phyloP scores from a whole-genome alignment of 2,329 filamentous ascomycete genomes.

The Trichothecium roseum region DNA sequence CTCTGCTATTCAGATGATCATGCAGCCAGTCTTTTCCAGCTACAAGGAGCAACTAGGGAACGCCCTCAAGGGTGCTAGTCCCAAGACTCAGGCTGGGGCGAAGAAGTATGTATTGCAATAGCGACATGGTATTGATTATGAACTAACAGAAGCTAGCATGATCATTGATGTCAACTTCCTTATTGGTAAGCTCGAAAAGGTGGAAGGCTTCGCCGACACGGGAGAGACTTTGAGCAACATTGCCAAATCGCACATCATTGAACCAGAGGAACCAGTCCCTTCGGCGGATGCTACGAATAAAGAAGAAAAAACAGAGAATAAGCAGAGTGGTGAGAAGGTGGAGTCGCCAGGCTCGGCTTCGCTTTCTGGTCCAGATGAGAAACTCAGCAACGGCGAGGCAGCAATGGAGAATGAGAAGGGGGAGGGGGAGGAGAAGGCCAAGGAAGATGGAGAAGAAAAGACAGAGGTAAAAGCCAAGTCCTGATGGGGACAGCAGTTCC shows the following conservation, averaged over 20 bases:
- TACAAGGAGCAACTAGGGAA: slow-evolving; percentile 72
- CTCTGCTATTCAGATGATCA: slow-evolving; percentile 67
- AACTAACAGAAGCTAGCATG: slow-evolving; percentile 43
- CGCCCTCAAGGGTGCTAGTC: slow-evolving; percentile 53
- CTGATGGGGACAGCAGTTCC: too few species aligned
- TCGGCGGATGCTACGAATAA: slow-evolving; percentile 3
- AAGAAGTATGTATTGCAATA: slow-evolving; percentile 48
- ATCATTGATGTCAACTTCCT: slow-evolving; percentile 67
- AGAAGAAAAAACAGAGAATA: slow-evolving; percentile 7
- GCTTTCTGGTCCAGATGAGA: neutral
- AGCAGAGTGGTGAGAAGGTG: slow-evolving; percentile 7
- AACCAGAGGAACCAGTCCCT: slow-evolving; percentile 10
- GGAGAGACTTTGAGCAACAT: slow-evolving; percentile 59
- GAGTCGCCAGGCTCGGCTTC: slow-evolving; percentile 3
- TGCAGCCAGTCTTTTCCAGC: slow-evolving; percentile 72
- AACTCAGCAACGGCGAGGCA: slow-evolving; percentile 7
- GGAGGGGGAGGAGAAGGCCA: slow-evolving; percentile 5
- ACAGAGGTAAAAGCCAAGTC: too few species aligned
- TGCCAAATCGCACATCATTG: slow-evolving; percentile 47
- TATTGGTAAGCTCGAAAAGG: slow-evolving; percentile 57
- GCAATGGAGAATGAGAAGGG: slow-evolving; percentile 3
- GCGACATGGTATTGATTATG: neutral
- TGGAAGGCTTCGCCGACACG: slow-evolving; percentile 69
- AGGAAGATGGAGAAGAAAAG: slow-evolving; percentile 9
- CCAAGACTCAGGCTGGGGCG: slow-evolving; percentile 58